These are phyloP conservation scores for Pulveroboletus sp. DNA, from an alignment of 768 basidiomycete genomes.

Conservation along the genomic window DNA sequence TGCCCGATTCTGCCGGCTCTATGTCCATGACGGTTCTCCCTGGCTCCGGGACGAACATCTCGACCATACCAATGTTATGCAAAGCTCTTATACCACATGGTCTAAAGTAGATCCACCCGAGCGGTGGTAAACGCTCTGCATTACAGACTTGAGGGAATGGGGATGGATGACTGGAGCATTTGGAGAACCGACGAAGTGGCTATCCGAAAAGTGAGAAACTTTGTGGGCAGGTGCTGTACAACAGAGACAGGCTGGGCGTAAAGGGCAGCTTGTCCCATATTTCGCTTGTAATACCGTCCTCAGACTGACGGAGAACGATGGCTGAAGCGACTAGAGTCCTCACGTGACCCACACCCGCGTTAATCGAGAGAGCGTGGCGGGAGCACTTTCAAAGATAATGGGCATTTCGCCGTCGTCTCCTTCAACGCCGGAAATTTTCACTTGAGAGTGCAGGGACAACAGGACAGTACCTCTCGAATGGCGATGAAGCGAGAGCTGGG, in stretches of 20 bases:
- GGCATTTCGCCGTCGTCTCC: slow-evolving; percentile 26
- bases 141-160: slow-evolving; percentile 56
- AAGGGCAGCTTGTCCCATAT: too few species aligned
- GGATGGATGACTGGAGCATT: slow-evolving; percentile 71
- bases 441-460: slow-evolving; percentile 21
- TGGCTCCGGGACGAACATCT: slow-evolving; percentile 68
- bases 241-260: neutral
- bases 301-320: neutral
- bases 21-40: slow-evolving; percentile 47
- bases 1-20: slow-evolving; percentile 30
- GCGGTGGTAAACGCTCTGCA: slow-evolving; percentile 54
- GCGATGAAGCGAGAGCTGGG: slow-evolving; percentile 53
- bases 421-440: slow-evolving; percentile 24
- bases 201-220: slow-evolving; percentile 47
- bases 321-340: slow-evolving; percentile 1
- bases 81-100: slow-evolving; percentile 49
- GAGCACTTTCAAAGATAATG: slow-evolving; percentile 32
- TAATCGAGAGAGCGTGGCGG: slow-evolving; percentile 18
- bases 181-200: slow-evolving; percentile 59
- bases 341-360: slow-evolving; percentile 27
- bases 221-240: slow-evolving; percentile 33
- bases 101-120: slow-evolving; percentile 67
- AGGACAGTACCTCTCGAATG: slow-evolving; percentile 18
- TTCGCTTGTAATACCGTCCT: neutral
- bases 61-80: slow-evolving; percentile 49